Evolutionary conservation across 495 filamentous ascomycete species (phyloP).

Genomic region (Daldinia vernicosa): DNA sequence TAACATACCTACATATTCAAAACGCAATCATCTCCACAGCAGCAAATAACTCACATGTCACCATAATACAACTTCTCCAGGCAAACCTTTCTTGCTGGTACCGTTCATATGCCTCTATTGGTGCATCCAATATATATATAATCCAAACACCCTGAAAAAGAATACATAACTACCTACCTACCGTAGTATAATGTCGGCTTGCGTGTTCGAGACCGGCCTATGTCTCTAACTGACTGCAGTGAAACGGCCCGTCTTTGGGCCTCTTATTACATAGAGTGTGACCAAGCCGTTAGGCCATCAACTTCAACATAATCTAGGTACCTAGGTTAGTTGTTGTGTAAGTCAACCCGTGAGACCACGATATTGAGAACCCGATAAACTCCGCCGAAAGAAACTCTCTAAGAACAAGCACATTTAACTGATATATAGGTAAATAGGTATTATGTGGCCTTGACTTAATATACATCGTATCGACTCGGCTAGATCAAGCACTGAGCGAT

Average conservation of each 20-base stretch:
- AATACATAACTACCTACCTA: no score
- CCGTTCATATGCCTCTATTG: background rate
- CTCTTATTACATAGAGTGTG: background rate
- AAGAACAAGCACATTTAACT: background rate
- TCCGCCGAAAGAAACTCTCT: background rate
- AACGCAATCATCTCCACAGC: background rate
- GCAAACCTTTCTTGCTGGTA: conserved; percentile 3
- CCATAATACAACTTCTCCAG: background rate
- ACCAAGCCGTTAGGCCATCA: background rate
- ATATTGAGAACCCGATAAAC: conserved; percentile 4
- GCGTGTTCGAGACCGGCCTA: conserved; percentile 34
- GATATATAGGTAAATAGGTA: background rate
- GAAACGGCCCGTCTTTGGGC: conserved; percentile 38
- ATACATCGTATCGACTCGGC: background rate
- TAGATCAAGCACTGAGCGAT: background rate
- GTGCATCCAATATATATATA: background rate
- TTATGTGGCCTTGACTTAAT: background rate
- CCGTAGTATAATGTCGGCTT: background rate
- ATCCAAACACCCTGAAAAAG: background rate
- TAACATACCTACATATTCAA: background rate
- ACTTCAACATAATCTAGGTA: background rate
- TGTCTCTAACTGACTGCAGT: conserved; percentile 6
- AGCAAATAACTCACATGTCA: conserved; percentile 9
- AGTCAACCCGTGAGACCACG: background rate
- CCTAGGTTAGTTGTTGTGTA: background rate